phyloP scores from a whole-genome alignment of 371 early-diverging fungal species.

The Mortierella sp. region DNA sequence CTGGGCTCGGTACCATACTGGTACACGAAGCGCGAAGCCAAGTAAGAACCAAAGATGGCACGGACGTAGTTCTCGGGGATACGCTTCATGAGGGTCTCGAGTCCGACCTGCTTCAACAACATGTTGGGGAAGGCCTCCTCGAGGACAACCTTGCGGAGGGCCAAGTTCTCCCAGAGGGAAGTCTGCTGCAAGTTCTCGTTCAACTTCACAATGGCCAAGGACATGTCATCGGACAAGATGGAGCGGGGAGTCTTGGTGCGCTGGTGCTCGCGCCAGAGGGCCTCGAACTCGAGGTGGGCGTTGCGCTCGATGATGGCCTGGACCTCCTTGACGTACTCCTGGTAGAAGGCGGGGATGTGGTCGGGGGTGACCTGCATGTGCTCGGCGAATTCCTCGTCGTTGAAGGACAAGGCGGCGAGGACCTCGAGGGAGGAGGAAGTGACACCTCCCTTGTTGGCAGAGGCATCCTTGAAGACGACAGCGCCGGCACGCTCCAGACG shows the following conservation, averaged over 20 bases:
- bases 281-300: slow-evolving; percentile 95
- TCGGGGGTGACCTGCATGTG: slow-evolving; percentile 93
- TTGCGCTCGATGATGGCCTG: slow-evolving; percentile 94
- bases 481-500: slow-evolving; percentile 95
- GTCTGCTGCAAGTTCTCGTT: slow-evolving; percentile 94
- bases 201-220: slow-evolving; percentile 92
- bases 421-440: slow-evolving; percentile 97
- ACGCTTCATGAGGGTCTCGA: slow-evolving; percentile 89
- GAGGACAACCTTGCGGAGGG: slow-evolving; percentile 87
- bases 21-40: slow-evolving; percentile 97
- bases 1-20: slow-evolving; percentile 94
- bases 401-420: slow-evolving; percentile 95
- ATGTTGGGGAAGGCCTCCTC: slow-evolving; percentile 94
- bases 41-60: slow-evolving; percentile 96
- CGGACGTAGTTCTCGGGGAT: slow-evolving; percentile 95
- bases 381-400: slow-evolving; percentile 90
- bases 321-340: slow-evolving; percentile 92
- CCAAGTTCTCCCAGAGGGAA: slow-evolving; percentile 92
- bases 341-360: slow-evolving; percentile 87
- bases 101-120: slow-evolving; percentile 88
- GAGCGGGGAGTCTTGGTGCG: slow-evolving; percentile 84
- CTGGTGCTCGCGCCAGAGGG: slow-evolving; percentile 91
- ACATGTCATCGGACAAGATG: slow-evolving; percentile 93
- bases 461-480: slow-evolving; percentile 98
- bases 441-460: slow-evolving; percentile 99